phyloP scores from a whole-genome alignment of 768 basidiomycete genomes.

The Naganishia kalamii region DNA sequence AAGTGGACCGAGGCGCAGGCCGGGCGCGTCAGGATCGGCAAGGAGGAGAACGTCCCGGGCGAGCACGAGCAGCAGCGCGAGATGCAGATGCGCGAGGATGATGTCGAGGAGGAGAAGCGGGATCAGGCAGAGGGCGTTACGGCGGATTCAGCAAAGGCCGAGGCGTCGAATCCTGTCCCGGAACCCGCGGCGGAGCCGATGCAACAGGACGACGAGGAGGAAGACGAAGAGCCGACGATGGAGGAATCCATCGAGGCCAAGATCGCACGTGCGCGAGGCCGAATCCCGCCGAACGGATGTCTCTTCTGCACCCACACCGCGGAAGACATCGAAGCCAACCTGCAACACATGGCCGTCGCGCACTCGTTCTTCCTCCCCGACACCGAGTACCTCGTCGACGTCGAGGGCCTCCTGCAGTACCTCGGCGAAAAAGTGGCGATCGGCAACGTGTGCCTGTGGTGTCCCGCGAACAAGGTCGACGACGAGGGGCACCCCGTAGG shows the following conservation, averaged over 20 bases:
- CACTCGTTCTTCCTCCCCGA: conserved; percentile 98
- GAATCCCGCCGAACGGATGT: conserved; percentile 17
- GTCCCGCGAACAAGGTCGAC: conserved; percentile 55
- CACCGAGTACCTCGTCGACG: conserved; percentile 77
- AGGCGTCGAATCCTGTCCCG: too few relatives aligned
- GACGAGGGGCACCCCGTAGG: conserved; percentile 36
- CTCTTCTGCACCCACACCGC: conserved; percentile 41
- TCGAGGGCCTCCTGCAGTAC: conserved; percentile 71
- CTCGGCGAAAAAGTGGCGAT: conserved; percentile 88
- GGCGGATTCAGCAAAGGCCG: not conserved
- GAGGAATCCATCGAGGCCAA: conserved; percentile 17
- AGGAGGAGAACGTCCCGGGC: conserved; percentile 11
- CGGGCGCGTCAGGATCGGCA: conserved; percentile 26
- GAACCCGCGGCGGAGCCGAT: not conserved
- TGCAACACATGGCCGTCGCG: conserved; percentile 74
- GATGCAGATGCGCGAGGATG: conserved; percentile 3
- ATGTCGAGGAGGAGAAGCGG: not conserved
- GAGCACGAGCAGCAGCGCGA: conserved; percentile 16
- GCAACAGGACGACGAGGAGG: conserved; percentile 9
- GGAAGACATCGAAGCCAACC: conserved; percentile 58
- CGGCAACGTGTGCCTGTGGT: conserved; percentile 88
- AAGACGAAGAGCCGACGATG: not conserved
- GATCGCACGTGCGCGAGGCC: conserved; percentile 6
- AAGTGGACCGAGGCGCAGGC: conserved; percentile 45
- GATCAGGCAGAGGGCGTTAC: not conserved